Conservation (phyloP, 2,329 filamentous ascomycete genomes). For the Penicillium palitans region DNA sequence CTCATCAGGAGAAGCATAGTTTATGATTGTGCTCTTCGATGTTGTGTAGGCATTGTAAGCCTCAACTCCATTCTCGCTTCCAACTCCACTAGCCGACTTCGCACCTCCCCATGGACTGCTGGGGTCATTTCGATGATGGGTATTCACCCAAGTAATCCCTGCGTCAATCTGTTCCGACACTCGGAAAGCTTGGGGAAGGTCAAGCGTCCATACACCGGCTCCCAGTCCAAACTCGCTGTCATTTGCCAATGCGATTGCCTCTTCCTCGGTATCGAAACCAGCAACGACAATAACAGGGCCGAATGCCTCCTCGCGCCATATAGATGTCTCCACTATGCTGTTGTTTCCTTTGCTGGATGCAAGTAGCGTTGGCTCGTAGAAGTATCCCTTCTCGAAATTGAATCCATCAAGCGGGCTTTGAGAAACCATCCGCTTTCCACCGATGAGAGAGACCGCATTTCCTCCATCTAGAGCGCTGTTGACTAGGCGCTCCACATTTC, state of each 20-base stretch:
- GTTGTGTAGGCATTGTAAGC: conserved; percentile 60
- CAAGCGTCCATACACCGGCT: conserved; percentile 53
- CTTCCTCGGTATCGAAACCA: conserved; percentile 49
- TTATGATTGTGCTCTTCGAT: conserved; percentile 50
- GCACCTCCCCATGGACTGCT: conserved; percentile 68
- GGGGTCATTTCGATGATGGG: conserved; percentile 72
- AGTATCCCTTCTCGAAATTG: conserved; percentile 20
- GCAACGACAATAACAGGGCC: conserved; percentile 54
- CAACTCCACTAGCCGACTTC: conserved; percentile 62
- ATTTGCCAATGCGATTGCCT: conserved; percentile 52
- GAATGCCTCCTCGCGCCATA: conserved; percentile 50
- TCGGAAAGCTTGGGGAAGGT: conserved; percentile 51
- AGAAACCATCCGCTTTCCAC: conserved; percentile 16
- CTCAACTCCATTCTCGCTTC: conserved; percentile 71
- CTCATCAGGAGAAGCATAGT: conserved; percentile 52
- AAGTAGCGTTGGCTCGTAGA: conserved; percentile 22
- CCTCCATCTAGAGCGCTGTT: conserved; percentile 1
- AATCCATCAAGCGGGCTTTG: conserved; percentile 17
- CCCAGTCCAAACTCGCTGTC: conserved; percentile 53
- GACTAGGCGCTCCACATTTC: conserved; percentile 16
- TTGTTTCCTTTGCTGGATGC: not conserved
- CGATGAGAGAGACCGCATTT: conserved; percentile 3
- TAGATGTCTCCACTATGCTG: conserved; percentile 28
- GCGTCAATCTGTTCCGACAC: conserved; percentile 51
- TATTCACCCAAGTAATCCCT: conserved; percentile 52